Evolutionary conservation across 345 rosid species (phyloP), one percentile per base, ranked within the genome.

Genomic region (Eucalyptus urophylla): DNA sequence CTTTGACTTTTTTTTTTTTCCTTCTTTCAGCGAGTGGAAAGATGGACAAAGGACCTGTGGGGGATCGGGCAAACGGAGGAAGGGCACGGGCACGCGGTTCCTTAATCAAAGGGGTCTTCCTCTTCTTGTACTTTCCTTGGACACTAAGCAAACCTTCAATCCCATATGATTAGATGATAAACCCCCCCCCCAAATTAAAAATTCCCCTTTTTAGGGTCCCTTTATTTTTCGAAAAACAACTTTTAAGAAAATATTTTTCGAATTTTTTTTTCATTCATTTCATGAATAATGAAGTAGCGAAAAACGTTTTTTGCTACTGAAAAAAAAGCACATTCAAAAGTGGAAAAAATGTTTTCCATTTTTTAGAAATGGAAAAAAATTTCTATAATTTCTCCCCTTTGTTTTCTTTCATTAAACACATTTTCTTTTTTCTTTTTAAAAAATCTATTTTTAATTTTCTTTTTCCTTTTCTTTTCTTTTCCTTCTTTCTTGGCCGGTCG

Each of bases 221-320:
- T 53, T 53, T 53, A 19, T 53, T 53, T 53, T 1, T 19, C 10
- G 0, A 0, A 53, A 53, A 53, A 53, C 0, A 53, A 53, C 0
- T 53, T 19, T 1, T 53, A 53, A 53, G 0, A 19, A 53, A 53
- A 7, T 1, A 1, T 53, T 53, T 53, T 53, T 0, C 1, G 0
- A 53, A 53, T 40, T 40, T 40, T 40, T 40, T 40, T 5, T 5
- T 19, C 1, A 4, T 51, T 51, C 2, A 53, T 53, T 53, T 53
- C 1, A 53, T 1, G 0, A 0, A 51, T 1, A 17, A 53, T 53
- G 4, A 51, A 51, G 0, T 17, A 3, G 1, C 17, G 56, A 53
- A 53, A 53, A 17, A 53, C 24, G 22, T 53, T 53, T 53, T 53
- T 0, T 1, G 0, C 22, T 53, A 53, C 7, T 53, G 9, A 7